A percentile compares a stretch with the other conserved stretches of the same genome.
phyloP scores from a whole-genome alignment of 257 asterid species.

The Capsicum pubescens region DNA sequence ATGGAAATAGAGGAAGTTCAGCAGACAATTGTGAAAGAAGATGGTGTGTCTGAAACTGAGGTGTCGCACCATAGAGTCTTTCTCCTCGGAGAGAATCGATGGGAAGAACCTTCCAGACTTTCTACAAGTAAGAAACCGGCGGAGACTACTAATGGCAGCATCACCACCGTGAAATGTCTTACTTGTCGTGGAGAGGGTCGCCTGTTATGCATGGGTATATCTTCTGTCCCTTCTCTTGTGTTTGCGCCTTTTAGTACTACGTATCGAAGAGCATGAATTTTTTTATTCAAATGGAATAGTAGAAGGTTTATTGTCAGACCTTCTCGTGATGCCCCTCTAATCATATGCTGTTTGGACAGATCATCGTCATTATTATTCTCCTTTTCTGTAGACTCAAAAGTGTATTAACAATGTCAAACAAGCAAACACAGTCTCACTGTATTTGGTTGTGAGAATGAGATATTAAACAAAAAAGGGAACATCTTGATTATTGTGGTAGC shows the following conservation, averaged over 20 bases:
- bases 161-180: constrained; percentile 49
- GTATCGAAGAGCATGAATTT: neutral
- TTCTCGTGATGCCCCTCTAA: neutral
- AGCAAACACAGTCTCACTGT: neutral
- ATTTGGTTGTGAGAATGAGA: neutral
- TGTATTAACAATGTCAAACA: neutral
- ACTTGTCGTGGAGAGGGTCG: constrained; percentile 95
- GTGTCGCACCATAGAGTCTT: constrained; percentile 63
- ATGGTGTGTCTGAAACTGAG: constrained; percentile 42
- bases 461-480: neutral
- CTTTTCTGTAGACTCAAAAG: neutral
- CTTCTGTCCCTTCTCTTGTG: neutral
- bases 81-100: constrained; percentile 95
- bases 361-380: neutral
- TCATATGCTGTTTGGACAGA: neutral
- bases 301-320: neutral
- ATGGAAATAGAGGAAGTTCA: constrained; percentile 48
- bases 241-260: neutral
- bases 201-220: constrained; percentile 85
- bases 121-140: constrained; percentile 41
- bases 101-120: constrained; percentile 98
- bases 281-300: neutral
- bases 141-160: constrained; percentile 36
- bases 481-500: neutral
- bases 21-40: constrained; percentile 44